Percentiles rank a stretch among this genome's conserved stretches.
Conservation (phyloP, 2,329 filamentous ascomycete genomes). For the Amylocarpus encephaloides region DNA sequence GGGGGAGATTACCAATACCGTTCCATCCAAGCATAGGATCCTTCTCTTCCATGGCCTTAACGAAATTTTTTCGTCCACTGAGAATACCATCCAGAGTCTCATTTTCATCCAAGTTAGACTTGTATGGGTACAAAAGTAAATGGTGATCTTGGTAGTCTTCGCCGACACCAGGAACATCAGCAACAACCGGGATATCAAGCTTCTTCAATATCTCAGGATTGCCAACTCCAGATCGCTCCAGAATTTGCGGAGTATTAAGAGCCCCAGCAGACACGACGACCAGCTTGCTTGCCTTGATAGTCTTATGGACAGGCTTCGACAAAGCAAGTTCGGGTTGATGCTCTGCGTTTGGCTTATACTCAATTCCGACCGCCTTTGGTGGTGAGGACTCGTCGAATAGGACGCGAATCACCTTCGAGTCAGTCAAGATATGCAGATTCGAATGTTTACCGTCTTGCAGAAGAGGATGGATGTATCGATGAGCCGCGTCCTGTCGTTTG, state of each 20-base stretch:
- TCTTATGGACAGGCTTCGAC: slow-evolving; percentile 29
- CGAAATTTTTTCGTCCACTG: slow-evolving; percentile 40
- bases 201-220: slow-evolving; percentile 41
- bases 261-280: slow-evolving; percentile 42
- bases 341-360: slow-evolving; percentile 46
- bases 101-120: slow-evolving; percentile 37
- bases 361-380: slow-evolving; percentile 51
- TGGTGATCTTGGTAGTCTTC: slow-evolving; percentile 51
- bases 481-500: slow-evolving; percentile 51
- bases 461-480: slow-evolving; percentile 47
- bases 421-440: slow-evolving; percentile 53
- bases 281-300: slow-evolving; percentile 46
- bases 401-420: slow-evolving; percentile 50
- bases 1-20: slow-evolving; percentile 32
- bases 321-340: slow-evolving; percentile 33
- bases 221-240: slow-evolving; percentile 60
- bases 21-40: slow-evolving; percentile 52
- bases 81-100: slow-evolving; percentile 50
- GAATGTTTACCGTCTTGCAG: slow-evolving; percentile 43
- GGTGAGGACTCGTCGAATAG: slow-evolving; percentile 42
- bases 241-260: slow-evolving; percentile 37
- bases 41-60: slow-evolving; percentile 40
- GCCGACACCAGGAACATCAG: slow-evolving; percentile 47
- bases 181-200: slow-evolving; percentile 40
- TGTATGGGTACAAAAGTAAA: slow-evolving; percentile 47